Base-by-base conservation (phyloP, 2,329 filamentous ascomycete genomes). In the Orbilia brochopaga region DNA sequence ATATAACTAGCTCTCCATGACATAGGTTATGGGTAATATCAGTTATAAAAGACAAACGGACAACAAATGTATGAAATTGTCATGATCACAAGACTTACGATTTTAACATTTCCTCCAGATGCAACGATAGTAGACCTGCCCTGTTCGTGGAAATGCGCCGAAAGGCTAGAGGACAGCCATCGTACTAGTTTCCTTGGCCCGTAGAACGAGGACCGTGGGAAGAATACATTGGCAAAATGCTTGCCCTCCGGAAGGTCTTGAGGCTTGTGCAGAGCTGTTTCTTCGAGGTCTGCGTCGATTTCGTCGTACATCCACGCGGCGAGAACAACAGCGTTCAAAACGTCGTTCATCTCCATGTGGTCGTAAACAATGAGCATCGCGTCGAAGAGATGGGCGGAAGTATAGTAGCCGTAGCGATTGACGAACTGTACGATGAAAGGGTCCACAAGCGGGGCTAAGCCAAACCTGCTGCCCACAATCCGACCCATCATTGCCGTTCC, bases 261-360 rank as follows among this genome's bases (percentile, higher is more conserved):
- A 8, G 27, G 27, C 4, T 32, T 8, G 3, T 32, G 3, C 27
- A 32, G 27, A 3, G 27, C 3, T 2, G 30, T 27, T 11, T 63
- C 24, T 8, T 24, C 40, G 23, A 35, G 55, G 24, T 48, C 51
- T 1, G 60, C 23, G 10, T 55, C 50, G 8, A n/a, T 56, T 2
- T 63, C 48, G 46, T 63, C 60, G 27, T 56, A 63, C 21, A 55
- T 19, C 51, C 51, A 63, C 1, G 60, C 37, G 23, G 50, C 54
- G 2, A 40, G 27, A 6, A 56, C 27, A 37, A 63, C 48, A 1
- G 60, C 35, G 10, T 50, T 32, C 0, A n/a, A 1, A 1, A 56
- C 8, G n/a, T 30, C n/a, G 1, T 56, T 3, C 2, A n/a, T 5
- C 23, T 15, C 13, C 37, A 63, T 55, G 27, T 48, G 8, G 17